Evolutionary conservation across 23 red algal genomes (phyloP).

Genomic region (Porphyridium purpureum): DNA sequence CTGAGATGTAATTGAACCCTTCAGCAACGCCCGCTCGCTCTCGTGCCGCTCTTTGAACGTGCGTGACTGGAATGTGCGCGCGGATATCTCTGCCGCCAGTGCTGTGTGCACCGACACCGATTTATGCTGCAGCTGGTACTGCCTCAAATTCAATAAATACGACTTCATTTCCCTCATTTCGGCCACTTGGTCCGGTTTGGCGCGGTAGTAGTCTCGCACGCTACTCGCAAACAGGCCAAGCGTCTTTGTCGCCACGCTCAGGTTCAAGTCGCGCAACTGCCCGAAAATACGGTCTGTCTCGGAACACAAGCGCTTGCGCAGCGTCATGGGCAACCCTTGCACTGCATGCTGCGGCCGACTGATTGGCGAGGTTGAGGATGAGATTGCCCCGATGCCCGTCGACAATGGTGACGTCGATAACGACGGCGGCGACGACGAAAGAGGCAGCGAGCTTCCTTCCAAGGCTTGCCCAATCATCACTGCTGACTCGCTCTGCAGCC

Average conservation of each 20-base stretch:
- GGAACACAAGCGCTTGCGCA: background rate
- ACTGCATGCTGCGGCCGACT: background rate
- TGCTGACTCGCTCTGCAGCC: slow-evolving; percentile 18
- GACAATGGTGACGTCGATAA: background rate
- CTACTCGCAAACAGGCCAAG: slow-evolving; percentile 16
- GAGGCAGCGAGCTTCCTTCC: background rate
- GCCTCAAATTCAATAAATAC: slow-evolving; percentile 17
- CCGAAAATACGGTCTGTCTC: slow-evolving; percentile 20
- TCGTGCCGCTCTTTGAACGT: slow-evolving; percentile 21
- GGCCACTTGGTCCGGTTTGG: slow-evolving; percentile 11
- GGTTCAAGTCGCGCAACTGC: slow-evolving; percentile 34
- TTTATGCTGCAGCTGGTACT: slow-evolving; percentile 10
- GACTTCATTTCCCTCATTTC: slow-evolving; percentile 24
- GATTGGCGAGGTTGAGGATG: background rate
- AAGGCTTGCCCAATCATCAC: slow-evolving; percentile 4
- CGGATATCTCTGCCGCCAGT: slow-evolving; percentile 19
- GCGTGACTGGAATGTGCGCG: slow-evolving; percentile 29
- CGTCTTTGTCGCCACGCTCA: slow-evolving; percentile 15
- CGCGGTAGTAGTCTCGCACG: slow-evolving; percentile 28
- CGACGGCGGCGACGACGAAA: slow-evolving; percentile 13
- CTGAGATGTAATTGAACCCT: slow-evolving; percentile 10
- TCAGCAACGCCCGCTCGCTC: slow-evolving; percentile 37
- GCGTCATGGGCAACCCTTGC: too few species aligned
- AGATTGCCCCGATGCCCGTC: background rate
- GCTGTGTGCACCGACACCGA: slow-evolving; percentile 31